Conservation (phyloP, 495 filamentous ascomycete genomes). For the Saxophila tyrrhenica region DNA sequence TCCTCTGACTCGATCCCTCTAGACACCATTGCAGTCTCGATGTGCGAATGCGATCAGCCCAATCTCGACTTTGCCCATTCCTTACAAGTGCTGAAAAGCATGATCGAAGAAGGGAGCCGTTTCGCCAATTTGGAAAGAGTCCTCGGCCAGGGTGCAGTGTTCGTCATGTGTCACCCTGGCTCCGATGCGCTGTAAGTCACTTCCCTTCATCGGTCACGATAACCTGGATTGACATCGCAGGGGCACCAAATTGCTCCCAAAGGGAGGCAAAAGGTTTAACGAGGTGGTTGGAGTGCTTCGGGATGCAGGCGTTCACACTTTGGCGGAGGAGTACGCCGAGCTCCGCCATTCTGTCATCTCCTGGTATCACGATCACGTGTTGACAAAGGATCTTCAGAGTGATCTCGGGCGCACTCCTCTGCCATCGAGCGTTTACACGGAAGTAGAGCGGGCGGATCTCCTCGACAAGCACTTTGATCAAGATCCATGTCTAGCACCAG, state of each 20-base stretch:
- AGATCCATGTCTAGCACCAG: slow-evolving; percentile 1
- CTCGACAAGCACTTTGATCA: slow-evolving; percentile 1
- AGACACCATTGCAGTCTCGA: not conserved
- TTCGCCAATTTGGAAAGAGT: slow-evolving; percentile 4
- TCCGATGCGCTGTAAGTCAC: slow-evolving; percentile 1
- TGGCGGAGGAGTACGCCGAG: slow-evolving; percentile 3
- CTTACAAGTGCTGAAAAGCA: not conserved
- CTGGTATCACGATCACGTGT: slow-evolving; percentile 5
- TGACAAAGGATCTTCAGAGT: not conserved
- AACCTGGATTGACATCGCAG: not conserved
- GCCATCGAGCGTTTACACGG: slow-evolving; percentile 4
- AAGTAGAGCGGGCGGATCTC: not conserved
- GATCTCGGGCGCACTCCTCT: not conserved
- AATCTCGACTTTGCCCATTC: not conserved
- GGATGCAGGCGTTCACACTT: not conserved
- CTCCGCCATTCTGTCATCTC: slow-evolving; percentile 1
- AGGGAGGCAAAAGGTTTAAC: slow-evolving; percentile 3
- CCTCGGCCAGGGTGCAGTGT: not conserved
- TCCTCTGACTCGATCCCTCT: not conserved
- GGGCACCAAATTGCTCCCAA: slow-evolving; percentile 2
- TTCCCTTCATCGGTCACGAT: not conserved
- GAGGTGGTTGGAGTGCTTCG: not conserved
- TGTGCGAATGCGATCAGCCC: not conserved
- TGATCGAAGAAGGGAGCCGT: slow-evolving; percentile 7
- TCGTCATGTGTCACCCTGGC: slow-evolving; percentile 4